Percentiles rank a stretch among this genome's conserved stretches.
These are phyloP conservation scores for Cupressus sempervirens DNA, from an alignment of 75 land plant genomes.

Conservation along the genomic window DNA sequence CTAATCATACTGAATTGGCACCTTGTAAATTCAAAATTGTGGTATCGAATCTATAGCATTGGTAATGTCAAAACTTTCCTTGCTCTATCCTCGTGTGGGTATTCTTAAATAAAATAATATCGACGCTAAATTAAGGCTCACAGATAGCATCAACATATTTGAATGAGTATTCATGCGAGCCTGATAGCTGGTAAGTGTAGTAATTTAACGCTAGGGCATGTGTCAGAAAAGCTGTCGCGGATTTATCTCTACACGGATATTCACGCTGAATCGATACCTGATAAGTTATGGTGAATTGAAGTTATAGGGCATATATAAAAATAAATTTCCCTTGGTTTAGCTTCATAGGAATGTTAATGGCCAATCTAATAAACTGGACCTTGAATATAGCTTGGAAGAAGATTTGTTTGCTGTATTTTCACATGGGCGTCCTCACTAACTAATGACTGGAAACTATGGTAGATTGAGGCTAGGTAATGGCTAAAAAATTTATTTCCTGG, in stretches of 20 bases:
- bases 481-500: no score
- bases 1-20: background rate
- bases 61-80: background rate
- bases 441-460: background rate
- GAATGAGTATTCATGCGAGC: background rate
- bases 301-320: no score
- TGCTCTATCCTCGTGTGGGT: background rate
- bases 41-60: background rate
- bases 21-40: background rate
- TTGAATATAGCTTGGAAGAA: background rate
- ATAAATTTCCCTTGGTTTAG: no score
- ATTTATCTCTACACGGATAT: no score
- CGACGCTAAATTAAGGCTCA: background rate
- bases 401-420: background rate
- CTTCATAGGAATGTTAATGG: no score
- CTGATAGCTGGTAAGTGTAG: background rate
- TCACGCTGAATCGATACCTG: no score
- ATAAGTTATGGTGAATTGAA: no score
- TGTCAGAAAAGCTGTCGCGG: no score
- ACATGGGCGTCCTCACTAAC: background rate
- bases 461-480: background rate
- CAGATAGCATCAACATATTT: no score
- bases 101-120: no score
- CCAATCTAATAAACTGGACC: no score
- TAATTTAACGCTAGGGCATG: no score